Evolutionary conservation across 2,329 filamentous ascomycete species (phyloP), one percentile per base, ranked within the genome.

Genomic region (Zasmidium citrigriseum): DNA sequence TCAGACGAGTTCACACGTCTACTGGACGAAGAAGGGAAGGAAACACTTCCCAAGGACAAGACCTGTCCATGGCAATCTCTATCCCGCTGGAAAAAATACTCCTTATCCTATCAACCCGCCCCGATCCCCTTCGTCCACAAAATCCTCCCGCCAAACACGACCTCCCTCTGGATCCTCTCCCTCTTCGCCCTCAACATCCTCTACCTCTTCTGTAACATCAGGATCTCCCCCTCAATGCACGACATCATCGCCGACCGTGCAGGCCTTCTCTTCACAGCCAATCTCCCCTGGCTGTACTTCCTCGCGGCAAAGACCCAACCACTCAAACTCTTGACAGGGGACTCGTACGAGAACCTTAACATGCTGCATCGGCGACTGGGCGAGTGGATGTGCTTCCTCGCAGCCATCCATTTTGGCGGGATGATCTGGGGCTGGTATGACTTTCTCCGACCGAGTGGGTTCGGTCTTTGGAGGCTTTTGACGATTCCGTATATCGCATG

Each of bases 221-320:
- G 81, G 45, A 73, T 75, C 12, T 41, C 46, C 46, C 23, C 34
- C 11, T 59, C 38, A 38, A 45, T 46, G 10, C 63, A 77, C n/a
- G 70, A 75, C 68, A 77, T 84, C 54, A 80, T 87, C 49, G 81
- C 83, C 57, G 84, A 87, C 66, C 77, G 84, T 25, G 78, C 81
- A 38, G 83, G 83, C 4, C 76, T 82, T 45, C 67, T 86, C 2
- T 82, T 83, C 64, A 76, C 76, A 16, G 75, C 77, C 11, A 83
- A 83, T 56, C 70, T 83, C 1, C 80, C 81, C 2, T 71, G 82
- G 41, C 76, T 89, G 2, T 89, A 89, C 68, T 75, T 89, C 3
- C 76, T 89, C 2, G 81, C 83, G 1, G 86, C 87, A 27, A 89
- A 89, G 70, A 89, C 86, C 59, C 86, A 88, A 61, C 86, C 86